Percentiles rank a stretch among this genome's conserved stretches.
Evolutionary conservation across 805 yeast genomes (phyloP).

Genomic region (Suhomyces xylopsoci): DNA sequence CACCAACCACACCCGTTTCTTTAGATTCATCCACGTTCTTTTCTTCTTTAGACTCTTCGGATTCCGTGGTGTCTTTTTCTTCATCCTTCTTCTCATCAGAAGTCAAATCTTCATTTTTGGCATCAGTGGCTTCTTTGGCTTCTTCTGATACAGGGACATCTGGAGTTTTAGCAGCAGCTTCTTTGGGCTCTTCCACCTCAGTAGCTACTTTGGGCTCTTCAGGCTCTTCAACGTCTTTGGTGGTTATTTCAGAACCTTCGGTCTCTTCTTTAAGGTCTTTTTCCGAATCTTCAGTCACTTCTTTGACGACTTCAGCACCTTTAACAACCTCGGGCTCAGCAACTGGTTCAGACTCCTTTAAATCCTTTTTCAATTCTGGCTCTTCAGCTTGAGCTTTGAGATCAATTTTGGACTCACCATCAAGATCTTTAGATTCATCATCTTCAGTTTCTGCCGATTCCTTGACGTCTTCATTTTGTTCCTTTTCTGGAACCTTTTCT

Average conservation of each 20-base stretch:
- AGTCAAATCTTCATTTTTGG: neutral
- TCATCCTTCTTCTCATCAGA: neutral
- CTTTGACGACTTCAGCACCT: neutral
- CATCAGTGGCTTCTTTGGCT: neutral
- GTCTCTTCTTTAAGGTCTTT: neutral
- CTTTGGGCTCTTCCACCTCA: neutral
- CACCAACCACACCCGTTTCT: conserved; percentile 5
- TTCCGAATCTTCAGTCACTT: too few species aligned
- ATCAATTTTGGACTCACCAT: neutral
- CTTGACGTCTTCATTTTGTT: neutral
- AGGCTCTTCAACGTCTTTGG: neutral
- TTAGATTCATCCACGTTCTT: conserved; percentile 7
- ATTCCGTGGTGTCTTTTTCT: neutral
- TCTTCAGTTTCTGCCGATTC: neutral
- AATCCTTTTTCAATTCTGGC: neutral
- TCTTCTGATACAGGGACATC: neutral
- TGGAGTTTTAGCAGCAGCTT: neutral
- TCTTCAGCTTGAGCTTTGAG: neutral
- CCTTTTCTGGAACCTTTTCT: neutral
- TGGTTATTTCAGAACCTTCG: too few species aligned
- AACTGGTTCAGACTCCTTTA: neutral
- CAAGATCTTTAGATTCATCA: neutral
- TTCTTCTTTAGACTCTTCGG: conserved; percentile 5
- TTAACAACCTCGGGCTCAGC: neutral
- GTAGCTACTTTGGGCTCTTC: neutral